phyloP scores from a whole-genome alignment of 2,329 filamentous ascomycete genomes.

The Aotearoamyces nothofagi region DNA sequence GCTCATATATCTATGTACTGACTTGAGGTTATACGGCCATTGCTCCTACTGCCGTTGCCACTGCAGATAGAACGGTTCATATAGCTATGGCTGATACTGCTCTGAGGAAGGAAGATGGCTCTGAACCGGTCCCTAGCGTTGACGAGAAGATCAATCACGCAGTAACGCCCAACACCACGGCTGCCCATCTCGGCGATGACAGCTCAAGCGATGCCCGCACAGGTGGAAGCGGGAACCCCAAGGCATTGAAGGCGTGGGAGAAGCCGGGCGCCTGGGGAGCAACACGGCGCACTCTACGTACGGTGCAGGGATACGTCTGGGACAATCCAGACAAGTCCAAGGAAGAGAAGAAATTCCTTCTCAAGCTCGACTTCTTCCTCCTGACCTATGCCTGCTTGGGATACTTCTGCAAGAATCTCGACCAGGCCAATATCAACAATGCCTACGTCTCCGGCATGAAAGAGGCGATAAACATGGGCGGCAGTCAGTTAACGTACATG shows the following conservation, averaged over 20 bases:
- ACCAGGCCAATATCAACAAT: slow-evolving; percentile 15
- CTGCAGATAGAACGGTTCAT: too few species aligned
- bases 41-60: too few species aligned
- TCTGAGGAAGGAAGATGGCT: too few species aligned
- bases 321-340: slow-evolving; percentile 21
- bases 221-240: too few species aligned
- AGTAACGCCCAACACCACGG: background rate
- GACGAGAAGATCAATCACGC: too few species aligned
- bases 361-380: slow-evolving; percentile 35
- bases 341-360: slow-evolving; percentile 28
- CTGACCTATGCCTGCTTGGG: slow-evolving; percentile 27
- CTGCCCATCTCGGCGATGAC: too few species aligned
- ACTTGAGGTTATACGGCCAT: too few species aligned
- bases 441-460: slow-evolving; percentile 14
- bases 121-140: too few species aligned
- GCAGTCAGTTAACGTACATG: slow-evolving; percentile 38
- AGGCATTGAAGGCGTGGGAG: slow-evolving; percentile 7
- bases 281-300: slow-evolving; percentile 6
- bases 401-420: slow-evolving; percentile 28
- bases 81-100: too few species aligned
- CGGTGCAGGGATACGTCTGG: slow-evolving; percentile 15
- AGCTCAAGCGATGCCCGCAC: too few species aligned
- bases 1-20: too few species aligned
- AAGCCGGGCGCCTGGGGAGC: slow-evolving; percentile 7
- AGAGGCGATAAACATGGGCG: slow-evolving; percentile 29